Base-by-base conservation (phyloP, 2,329 filamentous ascomycete genomes). In the Teratosphaeria nubilosa region DNA sequence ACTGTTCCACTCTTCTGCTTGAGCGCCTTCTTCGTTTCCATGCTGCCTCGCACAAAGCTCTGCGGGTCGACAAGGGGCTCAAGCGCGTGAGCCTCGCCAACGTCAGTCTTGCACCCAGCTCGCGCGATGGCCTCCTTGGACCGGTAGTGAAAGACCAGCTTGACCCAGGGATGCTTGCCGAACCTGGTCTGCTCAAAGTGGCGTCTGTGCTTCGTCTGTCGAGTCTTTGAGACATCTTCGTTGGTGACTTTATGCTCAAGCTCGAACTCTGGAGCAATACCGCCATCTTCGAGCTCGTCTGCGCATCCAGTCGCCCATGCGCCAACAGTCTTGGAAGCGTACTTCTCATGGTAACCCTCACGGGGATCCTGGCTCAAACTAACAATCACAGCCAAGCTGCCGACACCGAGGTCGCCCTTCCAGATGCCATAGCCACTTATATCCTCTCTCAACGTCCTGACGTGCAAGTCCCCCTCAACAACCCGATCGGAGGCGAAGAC, bases 111-210 rank as follows among this genome's bases (percentile, higher is more conserved):
- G 57, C 64, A 68, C 1, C 62, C 63, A 9, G 65, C 63, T 22
- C 31, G 31, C n/a, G 64, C 56, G 51, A 70, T 67, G 13, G 60
- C 58, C 27, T 61, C 60, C 53, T 66, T 56, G 37, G 57, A 68
- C 7, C 75, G 70, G 60, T 76, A 77, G 62, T 75, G 72, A 60
- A 76, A 77, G 20, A 73, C 68, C 54, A 76, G 72, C 11, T 71
- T 70, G 1, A 68, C 72, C 73, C 74, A 76, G 5, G 74, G 69
- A 52, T 68, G 63, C 16, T 57, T 60, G 1, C 74, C 74, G 24
- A 70, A 70, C 1, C 72, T 68, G 34, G 59, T 61, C 11, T 60
- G 54, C 14, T 57, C 58, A 45, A 59, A 62, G 31, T 65, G 63
- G 16, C 59, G 58, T 16, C 57, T 53, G 56, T 65, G 63, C 34